Conservation (phyloP, 805 yeast species). For the Kuraishia ogatae region DNA sequence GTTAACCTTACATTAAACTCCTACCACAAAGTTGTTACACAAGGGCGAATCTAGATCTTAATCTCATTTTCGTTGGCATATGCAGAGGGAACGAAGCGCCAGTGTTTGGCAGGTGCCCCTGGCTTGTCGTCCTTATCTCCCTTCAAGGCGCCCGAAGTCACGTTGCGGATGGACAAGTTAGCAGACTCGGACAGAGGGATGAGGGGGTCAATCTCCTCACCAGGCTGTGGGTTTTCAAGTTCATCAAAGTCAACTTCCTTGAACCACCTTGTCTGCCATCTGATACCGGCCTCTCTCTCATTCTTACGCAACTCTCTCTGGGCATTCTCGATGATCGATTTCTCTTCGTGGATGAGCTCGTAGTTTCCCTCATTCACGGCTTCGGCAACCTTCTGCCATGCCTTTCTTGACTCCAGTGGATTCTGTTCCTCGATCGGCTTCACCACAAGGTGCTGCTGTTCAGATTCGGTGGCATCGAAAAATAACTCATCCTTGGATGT, state of each 20-base stretch:
- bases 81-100: conserved; percentile 54
- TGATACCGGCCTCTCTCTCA: conserved; percentile 54
- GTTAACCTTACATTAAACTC: not conserved
- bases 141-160: conserved; percentile 55
- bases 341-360: conserved; percentile 66
- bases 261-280: conserved; percentile 86
- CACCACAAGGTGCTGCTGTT: conserved; percentile 53
- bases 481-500: conserved; percentile 41
- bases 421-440: conserved; percentile 80
- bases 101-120: conserved; percentile 43
- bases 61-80: conserved; percentile 58
- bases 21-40: not conserved
- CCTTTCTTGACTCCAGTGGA: conserved; percentile 74
- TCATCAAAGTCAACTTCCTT: conserved; percentile 32
- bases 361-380: conserved; percentile 75
- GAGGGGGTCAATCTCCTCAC: conserved; percentile 28
- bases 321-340: conserved; percentile 69
- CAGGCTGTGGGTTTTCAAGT: conserved; percentile 15
- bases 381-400: conserved; percentile 85
- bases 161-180: conserved; percentile 51
- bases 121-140: conserved; percentile 45
- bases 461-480: conserved; percentile 48
- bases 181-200: conserved; percentile 35
- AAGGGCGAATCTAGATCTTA: conserved; percentile 20
- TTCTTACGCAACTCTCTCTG: conserved; percentile 76